Evolutionary conservation across 331 rosid genomes (phyloP), one percentile per base, ranked within the genome.

Genomic region (Telfairia occidentalis): DNA sequence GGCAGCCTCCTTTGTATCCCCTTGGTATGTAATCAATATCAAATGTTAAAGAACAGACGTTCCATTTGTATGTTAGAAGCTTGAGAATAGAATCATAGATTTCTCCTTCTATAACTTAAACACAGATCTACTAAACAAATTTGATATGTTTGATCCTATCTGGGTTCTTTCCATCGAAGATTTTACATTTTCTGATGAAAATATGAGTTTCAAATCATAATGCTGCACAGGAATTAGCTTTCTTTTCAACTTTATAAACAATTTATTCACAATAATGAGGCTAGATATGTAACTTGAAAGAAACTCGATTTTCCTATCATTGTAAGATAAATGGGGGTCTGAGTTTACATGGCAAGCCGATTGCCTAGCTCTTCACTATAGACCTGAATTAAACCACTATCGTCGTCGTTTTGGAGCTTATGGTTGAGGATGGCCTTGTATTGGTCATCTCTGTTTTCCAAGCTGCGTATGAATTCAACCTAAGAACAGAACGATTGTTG

Each of bases 381-480:
- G 50, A 80, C 86, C 78, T 88, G 94, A 84, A 87, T 87, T 60
- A 88, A 83, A 67, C 92, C 89, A 78, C 81, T 75, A 45, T 24
- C 54, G n/a, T 72, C 90, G 38, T 82, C 81, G 46, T 82, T 82
- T 64, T 85, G 89, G 79, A 92, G 91, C 80, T 86, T 94, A 76
- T 88, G 91, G 78, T 86, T 88, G 77, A 91, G 81, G 37, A 85
- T 80, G 70, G 73, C 84, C 89, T 86, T 90, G 92, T 79, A 87
- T 73, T 84, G 81, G 46, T 88, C 96, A 78, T 94, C 98, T 80
- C 82, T 87, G 74, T 77, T 90, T 79, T 84, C 96, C 77, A 94
- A 80, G 75, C 76, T 78, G 18, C 89, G 96, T 76, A 90, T 87
- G 84, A 91, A 81, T 79, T 89, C 97, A 61, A 93, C 90, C 98